Conservation (phyloP, 1,284 basidiomycete species). For the Cutaneotrichosporon sp. region DNA sequence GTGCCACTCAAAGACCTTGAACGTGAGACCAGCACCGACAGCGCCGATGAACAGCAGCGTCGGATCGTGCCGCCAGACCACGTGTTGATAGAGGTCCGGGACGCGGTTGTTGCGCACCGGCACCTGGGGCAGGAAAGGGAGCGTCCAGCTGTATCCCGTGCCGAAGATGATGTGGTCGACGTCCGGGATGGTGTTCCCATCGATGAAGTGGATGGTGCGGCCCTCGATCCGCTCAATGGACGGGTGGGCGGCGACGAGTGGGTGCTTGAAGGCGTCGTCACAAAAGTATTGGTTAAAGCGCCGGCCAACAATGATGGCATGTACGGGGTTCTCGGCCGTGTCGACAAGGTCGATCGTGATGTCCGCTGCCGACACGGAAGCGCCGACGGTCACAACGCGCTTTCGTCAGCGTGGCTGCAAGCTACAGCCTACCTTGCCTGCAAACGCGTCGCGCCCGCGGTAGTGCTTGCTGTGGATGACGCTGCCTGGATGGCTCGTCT, state of each 20-base stretch:
- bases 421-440: slow-evolving; percentile 2
- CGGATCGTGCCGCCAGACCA: slow-evolving; percentile 59
- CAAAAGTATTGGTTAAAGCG: slow-evolving; percentile 19
- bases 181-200: slow-evolving; percentile 10
- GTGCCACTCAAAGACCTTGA: slow-evolving; percentile 46
- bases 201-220: slow-evolving; percentile 12
- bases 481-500: slow-evolving; percentile 46
- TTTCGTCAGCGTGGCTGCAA: background rate
- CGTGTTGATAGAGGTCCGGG: slow-evolving; percentile 56
- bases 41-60: slow-evolving; percentile 55
- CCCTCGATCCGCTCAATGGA: slow-evolving; percentile 13
- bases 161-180: slow-evolving; percentile 23
- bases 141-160: slow-evolving; percentile 18
- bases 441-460: slow-evolving; percentile 10
- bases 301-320: slow-evolving; percentile 12
- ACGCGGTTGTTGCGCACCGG: slow-evolving; percentile 57
- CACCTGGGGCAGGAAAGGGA: slow-evolving; percentile 17
- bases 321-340: background rate
- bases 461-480: slow-evolving; percentile 49
- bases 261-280: slow-evolving; percentile 15
- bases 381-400: slow-evolving; percentile 20
- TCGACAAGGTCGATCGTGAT: slow-evolving; percentile 19
- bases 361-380: slow-evolving; percentile 14
- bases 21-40: slow-evolving; percentile 37
- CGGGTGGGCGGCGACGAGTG: slow-evolving; percentile 6